Base-by-base conservation (phyloP, 2,329 filamentous ascomycete genomes). In the Triangularia setosa region DNA sequence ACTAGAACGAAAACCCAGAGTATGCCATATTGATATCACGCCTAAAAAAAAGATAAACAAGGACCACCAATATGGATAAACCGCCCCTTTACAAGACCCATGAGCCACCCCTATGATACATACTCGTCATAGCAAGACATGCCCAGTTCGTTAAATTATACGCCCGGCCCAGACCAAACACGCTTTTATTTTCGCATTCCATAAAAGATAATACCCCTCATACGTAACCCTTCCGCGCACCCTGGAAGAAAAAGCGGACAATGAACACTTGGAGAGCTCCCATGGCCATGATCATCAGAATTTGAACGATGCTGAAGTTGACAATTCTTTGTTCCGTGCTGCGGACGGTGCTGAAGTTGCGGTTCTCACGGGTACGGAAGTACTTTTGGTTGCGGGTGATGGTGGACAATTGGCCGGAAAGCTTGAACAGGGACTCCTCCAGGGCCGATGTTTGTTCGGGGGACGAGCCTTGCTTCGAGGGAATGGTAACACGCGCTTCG, bases 341-440 rank as follows among this genome's bases (percentile, higher is more conserved):
- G 77, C 92, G 86, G 72, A 99, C 95, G 9, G 95, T 99, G 81
- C 92, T 96, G 80, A 99, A 98, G 81, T 99, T 99, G 67, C 95
- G 87, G 84, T 99, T 99, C 84, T 99, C 95, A 70, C 95, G 89
- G 2, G 95, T 99, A 68, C 96, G 91, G 88, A 99, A 99, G 83
- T 99, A 99, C 78, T 99, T 99, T 75, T 99, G 95, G 82, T 97
- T 97, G 74, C 95, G 87, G 52, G 91, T 93, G 75, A 99, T 95
- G 67, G 93, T 97, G 14, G 93, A 97, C 59, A 99, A 82, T 75
- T 96, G 92, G 68, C 92, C 89, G 12, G 93, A 97, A 66, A 99
- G 85, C 82, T 97, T 97, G 83, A 95, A 92, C 73, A 98, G 90
- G 48, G 92, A 94, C 80, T 99, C 94, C 77, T 98, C 94, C 58